A percentile compares a stretch with the other conserved stretches of the same genome.
These are phyloP conservation scores for Andrographis paniculata DNA, from an alignment of 305 asterid species.

Conservation along the genomic window DNA sequence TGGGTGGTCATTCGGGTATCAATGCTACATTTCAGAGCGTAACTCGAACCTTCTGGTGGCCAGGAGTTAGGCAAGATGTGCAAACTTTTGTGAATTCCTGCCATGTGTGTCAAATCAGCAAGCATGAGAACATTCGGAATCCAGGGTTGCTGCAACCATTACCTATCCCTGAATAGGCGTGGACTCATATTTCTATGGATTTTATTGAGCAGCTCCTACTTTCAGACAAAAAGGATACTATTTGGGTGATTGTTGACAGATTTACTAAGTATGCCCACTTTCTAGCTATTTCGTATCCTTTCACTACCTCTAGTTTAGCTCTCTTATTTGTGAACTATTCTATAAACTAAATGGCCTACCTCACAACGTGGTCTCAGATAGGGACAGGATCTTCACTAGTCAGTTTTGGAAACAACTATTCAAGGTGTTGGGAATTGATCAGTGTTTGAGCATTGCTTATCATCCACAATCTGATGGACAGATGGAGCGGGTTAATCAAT, in stretches of 20 bases:
- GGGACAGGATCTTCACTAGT: background rate
- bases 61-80: background rate
- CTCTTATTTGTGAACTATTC: background rate
- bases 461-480: too few relatives aligned
- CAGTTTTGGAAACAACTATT: background rate
- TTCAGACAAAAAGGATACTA: background rate
- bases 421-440: too few relatives aligned
- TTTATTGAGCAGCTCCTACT: background rate
- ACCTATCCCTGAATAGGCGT: background rate
- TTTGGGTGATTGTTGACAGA: background rate
- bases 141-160: background rate
- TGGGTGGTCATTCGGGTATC: constrained; percentile 1
- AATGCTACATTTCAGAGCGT: background rate
- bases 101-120: background rate
- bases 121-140: background rate
- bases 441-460: too few relatives aligned
- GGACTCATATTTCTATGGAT: constrained; percentile 6
- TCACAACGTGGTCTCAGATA: background rate
- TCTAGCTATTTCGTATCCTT: background rate
- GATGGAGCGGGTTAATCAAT: too few relatives aligned
- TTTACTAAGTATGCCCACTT: constrained; percentile 1
- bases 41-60: background rate
- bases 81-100: background rate
- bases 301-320: background rate
- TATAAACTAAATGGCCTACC: constrained; percentile 1